A percentile compares a stretch with the other conserved stretches of the same genome.
phyloP scores from a whole-genome alignment of 1,139 yeast genomes.

The Debaryomyces sp. region DNA sequence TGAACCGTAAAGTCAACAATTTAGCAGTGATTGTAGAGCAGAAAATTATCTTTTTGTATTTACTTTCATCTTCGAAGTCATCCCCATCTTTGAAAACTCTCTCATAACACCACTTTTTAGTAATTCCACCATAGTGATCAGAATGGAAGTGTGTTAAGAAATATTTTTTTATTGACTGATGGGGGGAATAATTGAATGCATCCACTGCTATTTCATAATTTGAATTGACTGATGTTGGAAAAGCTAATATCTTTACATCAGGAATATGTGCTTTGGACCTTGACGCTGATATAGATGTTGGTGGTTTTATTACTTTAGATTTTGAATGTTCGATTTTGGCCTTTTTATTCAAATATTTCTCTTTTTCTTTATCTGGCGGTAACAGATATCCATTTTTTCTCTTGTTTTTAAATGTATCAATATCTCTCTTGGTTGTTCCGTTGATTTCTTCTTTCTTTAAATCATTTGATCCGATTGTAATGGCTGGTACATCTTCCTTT shows the following conservation, averaged over 20 bases:
- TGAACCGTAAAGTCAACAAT: slow-evolving; percentile 55
- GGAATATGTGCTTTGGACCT: slow-evolving; percentile 53
- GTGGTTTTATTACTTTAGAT: slow-evolving; percentile 24
- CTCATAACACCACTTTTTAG: slow-evolving; percentile 69
- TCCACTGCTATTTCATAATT: slow-evolving; percentile 57
- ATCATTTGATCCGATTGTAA: slow-evolving; percentile 11
- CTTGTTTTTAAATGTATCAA: neutral
- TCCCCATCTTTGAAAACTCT: slow-evolving; percentile 32
- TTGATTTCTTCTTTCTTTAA: slow-evolving; percentile 2
- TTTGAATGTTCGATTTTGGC: slow-evolving; percentile 18
- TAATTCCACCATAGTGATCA: slow-evolving; percentile 89
- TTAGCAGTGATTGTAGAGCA: slow-evolving; percentile 72
- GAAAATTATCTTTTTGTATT: slow-evolving; percentile 49
- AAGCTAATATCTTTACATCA: slow-evolving; percentile 52
- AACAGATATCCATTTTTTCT: slow-evolving; percentile 9
- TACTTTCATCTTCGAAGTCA: slow-evolving; percentile 45
- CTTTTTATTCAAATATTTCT: slow-evolving; percentile 15
- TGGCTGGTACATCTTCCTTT: slow-evolving; percentile 14
- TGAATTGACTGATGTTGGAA: slow-evolving; percentile 27
- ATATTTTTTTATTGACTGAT: slow-evolving; percentile 50
- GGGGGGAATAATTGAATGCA: slow-evolving; percentile 62
- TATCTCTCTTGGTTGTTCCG: neutral
- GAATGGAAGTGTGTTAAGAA: slow-evolving; percentile 85
- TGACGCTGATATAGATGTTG: slow-evolving; percentile 20
- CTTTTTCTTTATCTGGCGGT: slow-evolving; percentile 8